Base-by-base conservation (phyloP, 495 filamentous ascomycete genomes). In the Aspergillus indologenus region DNA sequence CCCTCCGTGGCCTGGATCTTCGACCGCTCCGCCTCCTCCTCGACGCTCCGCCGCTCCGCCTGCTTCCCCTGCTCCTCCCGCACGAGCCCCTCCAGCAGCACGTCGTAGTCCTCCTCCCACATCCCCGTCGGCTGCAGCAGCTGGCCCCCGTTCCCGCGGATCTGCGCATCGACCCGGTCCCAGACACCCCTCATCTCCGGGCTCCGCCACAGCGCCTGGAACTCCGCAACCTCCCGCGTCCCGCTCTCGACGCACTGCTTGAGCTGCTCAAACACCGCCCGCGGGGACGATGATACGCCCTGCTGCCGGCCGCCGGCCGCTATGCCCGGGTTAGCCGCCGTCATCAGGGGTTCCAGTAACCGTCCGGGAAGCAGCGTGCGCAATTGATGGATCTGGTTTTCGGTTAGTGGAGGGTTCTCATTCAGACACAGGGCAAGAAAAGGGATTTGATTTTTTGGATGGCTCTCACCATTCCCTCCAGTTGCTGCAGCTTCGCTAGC, bases 51-150 rank as follows among this genome's bases (percentile, higher is more conserved):
- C 12, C 58, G 61, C 34, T 69, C 56, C 21, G 72, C 66, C 40
- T 68, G 62, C 63, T 66, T 63, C 11, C 49, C 53, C 22, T 66
- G 58, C 48, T 76, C 68, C 8, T 67, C 61, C 29, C 66, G 59
- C 18, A 63, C 23, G 5, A 78, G 60, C 12, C 70, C 69, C n/a
- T 69, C 63, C 9, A 77, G 62, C 22, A 79, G 46, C 1, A 64
- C 64, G 20, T 65, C 71, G 21, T 79, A 79, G 45, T 79, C 73
- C n/a, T 61, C 63, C 31, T 77, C 71, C 76, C 76, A 79, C 47
- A 71, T 66, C 11, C 75, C 71, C 0, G 61, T 68, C 1, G 74
- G 68, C 54, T 79, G 76, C 31, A 76, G 49, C 24, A 74, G 58
- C 17, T 65, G 65, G 1, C 76, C 75, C 22, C 68, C 69, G 4